These are phyloP conservation scores for Aspergillus avenaceus DNA, from an alignment of 495 filamentous ascomycete species.

Conservation along the genomic window DNA sequence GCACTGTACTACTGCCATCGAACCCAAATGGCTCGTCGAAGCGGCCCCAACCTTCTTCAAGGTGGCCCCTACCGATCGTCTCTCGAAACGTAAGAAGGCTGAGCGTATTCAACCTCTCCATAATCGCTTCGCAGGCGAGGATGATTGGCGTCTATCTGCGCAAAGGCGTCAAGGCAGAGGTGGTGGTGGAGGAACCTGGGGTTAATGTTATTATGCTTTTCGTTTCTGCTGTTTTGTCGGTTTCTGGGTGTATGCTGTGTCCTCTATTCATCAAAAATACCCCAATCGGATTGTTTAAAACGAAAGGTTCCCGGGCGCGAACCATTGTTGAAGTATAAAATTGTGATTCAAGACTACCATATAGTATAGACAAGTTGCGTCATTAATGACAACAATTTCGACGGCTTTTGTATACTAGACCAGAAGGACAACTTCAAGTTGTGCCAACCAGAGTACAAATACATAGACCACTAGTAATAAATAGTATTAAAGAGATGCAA, in stretches of 20 bases:
- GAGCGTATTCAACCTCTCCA: constrained; percentile 94
- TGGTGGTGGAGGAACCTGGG: constrained; percentile 95
- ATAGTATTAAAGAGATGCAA: too few relatives aligned
- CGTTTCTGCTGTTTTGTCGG: not conserved
- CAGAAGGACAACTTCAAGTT: too few relatives aligned
- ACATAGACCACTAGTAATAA: too few relatives aligned
- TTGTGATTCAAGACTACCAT: not conserved
- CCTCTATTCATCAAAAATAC: constrained; percentile 1
- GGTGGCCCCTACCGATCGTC: constrained; percentile 81
- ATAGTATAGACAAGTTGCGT: too few relatives aligned
- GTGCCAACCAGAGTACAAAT: too few relatives aligned
- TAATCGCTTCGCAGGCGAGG: constrained; percentile 83
- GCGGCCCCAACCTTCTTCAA: constrained; percentile 98
- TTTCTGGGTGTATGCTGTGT: constrained; percentile 2
- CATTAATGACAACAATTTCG: too few relatives aligned
- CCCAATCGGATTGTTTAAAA: not conserved
- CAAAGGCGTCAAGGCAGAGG: constrained; percentile 84
- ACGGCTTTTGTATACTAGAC: too few relatives aligned
- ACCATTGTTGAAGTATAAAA: too few relatives aligned
- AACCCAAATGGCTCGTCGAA: constrained; percentile 88
- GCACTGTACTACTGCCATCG: constrained; percentile 86
- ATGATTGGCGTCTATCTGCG: constrained; percentile 90
- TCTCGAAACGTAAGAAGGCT: constrained; percentile 89
- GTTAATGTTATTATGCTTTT: constrained; percentile 44
- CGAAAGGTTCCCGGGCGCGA: too few relatives aligned